Base-by-base conservation (phyloP, 1,284 basidiomycete genomes). In the Paramarasmius palmivorus region DNA sequence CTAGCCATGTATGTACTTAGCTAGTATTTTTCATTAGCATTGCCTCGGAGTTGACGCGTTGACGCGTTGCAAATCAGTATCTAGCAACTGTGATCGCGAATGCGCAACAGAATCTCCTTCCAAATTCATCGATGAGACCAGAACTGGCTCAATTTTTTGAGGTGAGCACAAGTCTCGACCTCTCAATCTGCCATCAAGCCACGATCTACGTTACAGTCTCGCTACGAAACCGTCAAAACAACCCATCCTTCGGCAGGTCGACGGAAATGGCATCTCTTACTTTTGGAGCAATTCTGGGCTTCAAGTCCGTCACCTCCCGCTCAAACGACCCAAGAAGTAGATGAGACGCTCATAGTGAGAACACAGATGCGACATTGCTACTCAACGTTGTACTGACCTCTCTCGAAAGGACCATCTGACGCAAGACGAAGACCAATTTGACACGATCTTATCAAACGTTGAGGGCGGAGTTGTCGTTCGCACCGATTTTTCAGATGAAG, bases 401-500 rank as follows among this genome's bases (percentile, higher is more conserved):
- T 69, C 49, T 35, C 74, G 75, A 59, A 61, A 67, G 37, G 63
- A 75, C 29, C 29, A 12, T 37, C 62, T 62, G 38, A 68, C 68
- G 2, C 79, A 83, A 50, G 76, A 73, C 14, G 69, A 67, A 17
- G 83, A 86, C 65, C 70, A 79, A 6, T 59, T 70, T 40, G 77
- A 79, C 57, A 63, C 47, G 25, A 54, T 70, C 39, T 62, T 69
- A 19, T 62, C 60, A 41, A 65, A 72, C 46, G 66, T 61, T 0
- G 70, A 69, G 12, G 61, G 75, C 35, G 88, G 88, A 17, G 63
- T 90, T 54, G 65, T 90, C 40, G 65, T 90, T 17, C 81, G 88
- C 48, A 84, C 88, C 5, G 86, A 91, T 63, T 89, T 78, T 62
- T 73, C 81, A 2, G 70, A 88, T 62, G 84, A 89, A 34, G 69